Conservation (phyloP, 805 yeast species). For the Spencermartinsiella europaea region DNA sequence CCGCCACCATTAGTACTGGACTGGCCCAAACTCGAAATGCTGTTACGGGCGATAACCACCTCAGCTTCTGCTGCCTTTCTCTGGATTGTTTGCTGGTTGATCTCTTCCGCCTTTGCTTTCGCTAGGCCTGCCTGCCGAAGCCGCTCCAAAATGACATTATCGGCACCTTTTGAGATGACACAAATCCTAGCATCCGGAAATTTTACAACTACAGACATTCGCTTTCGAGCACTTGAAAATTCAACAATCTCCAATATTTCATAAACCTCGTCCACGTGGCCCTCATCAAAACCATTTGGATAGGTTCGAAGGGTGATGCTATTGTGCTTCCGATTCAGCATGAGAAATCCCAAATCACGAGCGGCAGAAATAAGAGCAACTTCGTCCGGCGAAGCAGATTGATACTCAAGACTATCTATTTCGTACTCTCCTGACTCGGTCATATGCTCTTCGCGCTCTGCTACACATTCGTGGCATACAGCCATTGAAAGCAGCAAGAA, state of each 20-base stretch:
- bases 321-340: conserved; percentile 60
- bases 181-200: conserved; percentile 75
- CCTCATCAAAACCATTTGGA: conserved; percentile 71
- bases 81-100: conserved; percentile 49
- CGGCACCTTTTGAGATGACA: conserved; percentile 92
- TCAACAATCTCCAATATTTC: conserved; percentile 77
- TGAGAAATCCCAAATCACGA: conserved; percentile 88
- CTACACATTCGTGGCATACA: conserved; percentile 85
- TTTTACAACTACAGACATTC: conserved; percentile 85
- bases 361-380: conserved; percentile 92
- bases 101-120: conserved; percentile 55
- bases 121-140: conserved; percentile 58
- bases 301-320: conserved; percentile 65
- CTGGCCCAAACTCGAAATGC: conserved; percentile 41
- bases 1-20: conserved; percentile 5
- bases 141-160: conserved; percentile 76
- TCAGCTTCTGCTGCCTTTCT: conserved; percentile 81
- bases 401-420: conserved; percentile 66
- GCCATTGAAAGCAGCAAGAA: conserved; percentile 81
- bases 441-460: conserved; percentile 35
- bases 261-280: conserved; percentile 62
- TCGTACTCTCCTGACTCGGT: conserved; percentile 31
- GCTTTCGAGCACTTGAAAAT: conserved; percentile 79
- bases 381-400: conserved; percentile 96
- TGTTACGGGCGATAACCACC: conserved; percentile 44